Percentiles rank a stretch among this genome's conserved stretches.
These are phyloP conservation scores for Talaromyces liani DNA, from an alignment of 495 filamentous ascomycete species.

Conservation along the genomic window DNA sequence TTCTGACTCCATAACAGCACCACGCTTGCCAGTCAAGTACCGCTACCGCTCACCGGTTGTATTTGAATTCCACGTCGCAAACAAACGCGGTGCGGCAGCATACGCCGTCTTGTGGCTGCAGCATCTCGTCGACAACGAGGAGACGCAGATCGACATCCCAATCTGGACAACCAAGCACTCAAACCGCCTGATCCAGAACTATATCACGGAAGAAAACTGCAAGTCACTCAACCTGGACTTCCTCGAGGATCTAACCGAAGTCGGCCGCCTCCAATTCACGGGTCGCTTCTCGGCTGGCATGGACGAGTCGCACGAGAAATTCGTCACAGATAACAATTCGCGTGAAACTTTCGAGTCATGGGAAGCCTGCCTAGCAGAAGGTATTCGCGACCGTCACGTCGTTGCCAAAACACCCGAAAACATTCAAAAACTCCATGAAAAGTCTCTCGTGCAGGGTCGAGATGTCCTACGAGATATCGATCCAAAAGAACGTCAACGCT, in stretches of 20 bases:
- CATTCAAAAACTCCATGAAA: slow-evolving; percentile 67
- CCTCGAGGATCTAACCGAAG: slow-evolving; percentile 62
- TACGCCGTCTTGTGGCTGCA: slow-evolving; percentile 84
- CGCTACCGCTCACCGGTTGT: slow-evolving; percentile 83
- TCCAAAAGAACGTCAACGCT: slow-evolving; percentile 63
- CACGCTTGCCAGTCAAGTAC: slow-evolving; percentile 76
- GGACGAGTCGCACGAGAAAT: slow-evolving; percentile 75
- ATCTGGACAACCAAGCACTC: slow-evolving; percentile 75
- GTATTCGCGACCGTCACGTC: slow-evolving; percentile 64
- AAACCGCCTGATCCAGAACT: slow-evolving; percentile 78
- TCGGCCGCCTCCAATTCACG: slow-evolving; percentile 73
- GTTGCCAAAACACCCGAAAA: slow-evolving; percentile 56
- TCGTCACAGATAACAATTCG: slow-evolving; percentile 79
- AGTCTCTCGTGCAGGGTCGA: slow-evolving; percentile 66
- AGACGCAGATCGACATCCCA: slow-evolving; percentile 69
- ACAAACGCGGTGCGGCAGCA: slow-evolving; percentile 60
- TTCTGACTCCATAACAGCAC: slow-evolving; percentile 43
- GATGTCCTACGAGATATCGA: slow-evolving; percentile 67
- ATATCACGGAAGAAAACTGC: slow-evolving; percentile 67
- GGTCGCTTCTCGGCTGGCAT: slow-evolving; percentile 82
- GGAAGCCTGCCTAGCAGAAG: slow-evolving; percentile 83
- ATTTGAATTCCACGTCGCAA: slow-evolving; percentile 69
- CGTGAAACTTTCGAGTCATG: slow-evolving; percentile 91
- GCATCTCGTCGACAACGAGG: slow-evolving; percentile 71
- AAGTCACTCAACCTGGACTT: slow-evolving; percentile 51